phyloP scores from a whole-genome alignment of 2,329 filamentous ascomycete genomes.

The Thermochaetoides dissita region DNA sequence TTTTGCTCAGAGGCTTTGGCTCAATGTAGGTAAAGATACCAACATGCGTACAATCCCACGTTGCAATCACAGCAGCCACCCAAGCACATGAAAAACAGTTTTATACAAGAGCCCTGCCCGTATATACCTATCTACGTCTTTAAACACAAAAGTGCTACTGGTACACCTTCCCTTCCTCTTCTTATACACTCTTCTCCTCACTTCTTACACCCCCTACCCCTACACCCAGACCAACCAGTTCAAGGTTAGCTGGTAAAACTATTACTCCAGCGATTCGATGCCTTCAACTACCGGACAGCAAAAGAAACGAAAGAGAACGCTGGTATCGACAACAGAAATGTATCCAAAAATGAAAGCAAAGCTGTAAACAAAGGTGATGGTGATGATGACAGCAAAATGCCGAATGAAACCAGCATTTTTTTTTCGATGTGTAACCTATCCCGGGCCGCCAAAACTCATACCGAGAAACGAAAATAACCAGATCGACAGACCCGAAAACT shows the following conservation, averaged over 20 bases:
- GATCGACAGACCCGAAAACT: neutral
- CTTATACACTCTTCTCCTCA: neutral
- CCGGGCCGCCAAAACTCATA: slow-evolving; percentile 6
- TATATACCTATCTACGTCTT: too few species aligned
- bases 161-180: neutral
- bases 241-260: too few species aligned
- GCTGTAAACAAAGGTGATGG: slow-evolving; percentile 1
- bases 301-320: neutral
- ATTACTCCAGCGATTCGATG: too few species aligned
- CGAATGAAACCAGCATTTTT: too few species aligned
- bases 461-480: neutral
- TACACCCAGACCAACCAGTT: neutral
- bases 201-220: neutral
- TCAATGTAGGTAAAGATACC: too few species aligned
- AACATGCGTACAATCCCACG: too few species aligned
- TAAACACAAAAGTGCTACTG: too few species aligned
- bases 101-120: too few species aligned
- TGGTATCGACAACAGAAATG: slow-evolving; percentile 5
- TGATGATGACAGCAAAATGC: too few species aligned
- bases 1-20: too few species aligned
- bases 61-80: too few species aligned
- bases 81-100: too few species aligned
- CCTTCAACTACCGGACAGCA: neutral
- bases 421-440: slow-evolving; percentile 5
- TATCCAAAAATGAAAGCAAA: neutral